These are phyloP conservation scores for Graphilbum sp. DNA, from an alignment of 2,329 filamentous ascomycete genomes.

Conservation along the genomic window DNA sequence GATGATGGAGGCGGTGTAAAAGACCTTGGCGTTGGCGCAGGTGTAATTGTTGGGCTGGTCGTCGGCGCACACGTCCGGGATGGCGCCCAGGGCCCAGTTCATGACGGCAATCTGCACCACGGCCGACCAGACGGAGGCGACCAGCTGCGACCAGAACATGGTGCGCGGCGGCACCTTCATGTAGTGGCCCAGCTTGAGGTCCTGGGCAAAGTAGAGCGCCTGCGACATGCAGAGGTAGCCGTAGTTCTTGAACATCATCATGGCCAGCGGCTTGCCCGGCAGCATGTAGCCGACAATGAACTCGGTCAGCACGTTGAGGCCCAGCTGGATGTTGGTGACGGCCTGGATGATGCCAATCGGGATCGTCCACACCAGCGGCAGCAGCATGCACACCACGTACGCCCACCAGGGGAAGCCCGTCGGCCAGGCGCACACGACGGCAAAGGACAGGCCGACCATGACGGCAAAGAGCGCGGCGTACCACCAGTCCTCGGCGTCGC, in stretches of 20 bases:
- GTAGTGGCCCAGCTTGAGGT: slow-evolving; percentile 53
- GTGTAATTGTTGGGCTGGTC: slow-evolving; percentile 39
- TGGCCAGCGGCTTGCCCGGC: slow-evolving; percentile 51
- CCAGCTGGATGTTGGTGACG: slow-evolving; percentile 43
- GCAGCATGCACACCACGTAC: slow-evolving; percentile 37
- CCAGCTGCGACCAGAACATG: slow-evolving; percentile 43
- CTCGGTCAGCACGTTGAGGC: slow-evolving; percentile 56
- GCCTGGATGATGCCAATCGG: slow-evolving; percentile 46
- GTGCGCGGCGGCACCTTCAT: slow-evolving; percentile 48
- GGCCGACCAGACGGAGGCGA: slow-evolving; percentile 44
- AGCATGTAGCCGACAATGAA: slow-evolving; percentile 60
- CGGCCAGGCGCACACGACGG: slow-evolving; percentile 34
- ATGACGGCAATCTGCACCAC: slow-evolving; percentile 47
- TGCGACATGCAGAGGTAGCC: slow-evolving; percentile 53
- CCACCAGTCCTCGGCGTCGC: slow-evolving; percentile 43
- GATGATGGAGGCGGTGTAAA: slow-evolving; percentile 54
- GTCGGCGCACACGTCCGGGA: slow-evolving; percentile 42
- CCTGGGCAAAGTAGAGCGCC: slow-evolving; percentile 47
- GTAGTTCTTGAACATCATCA: slow-evolving; percentile 69
- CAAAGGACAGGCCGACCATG: slow-evolving; percentile 39
- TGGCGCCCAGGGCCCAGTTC: slow-evolving; percentile 48
- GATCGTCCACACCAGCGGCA: slow-evolving; percentile 41
- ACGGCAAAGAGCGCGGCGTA: slow-evolving; percentile 32
- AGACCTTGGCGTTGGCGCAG: slow-evolving; percentile 36
- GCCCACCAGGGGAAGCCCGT: slow-evolving; percentile 43